phyloP scores from a whole-genome alignment of 106 monocot species.

The Gastrodia elata region DNA sequence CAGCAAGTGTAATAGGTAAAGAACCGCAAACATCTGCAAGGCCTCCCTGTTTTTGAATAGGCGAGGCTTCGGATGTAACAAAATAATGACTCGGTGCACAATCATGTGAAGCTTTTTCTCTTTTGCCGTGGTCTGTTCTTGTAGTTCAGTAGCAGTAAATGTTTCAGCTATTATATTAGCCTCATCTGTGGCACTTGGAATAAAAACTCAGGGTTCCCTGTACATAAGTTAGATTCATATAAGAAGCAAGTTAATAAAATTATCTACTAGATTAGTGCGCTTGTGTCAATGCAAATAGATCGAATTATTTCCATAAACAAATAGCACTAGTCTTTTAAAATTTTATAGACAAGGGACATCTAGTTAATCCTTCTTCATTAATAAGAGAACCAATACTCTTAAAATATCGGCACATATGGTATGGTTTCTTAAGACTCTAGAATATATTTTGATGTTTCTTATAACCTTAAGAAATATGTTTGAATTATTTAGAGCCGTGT shows the following conservation, averaged over 20 bases:
- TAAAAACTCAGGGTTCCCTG: constrained; percentile 3
- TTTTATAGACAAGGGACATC: no score
- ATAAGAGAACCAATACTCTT: no score
- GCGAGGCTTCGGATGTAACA: constrained; percentile 58
- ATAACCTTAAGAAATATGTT: no score
- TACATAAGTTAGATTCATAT: background rate
- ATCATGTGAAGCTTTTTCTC: constrained; percentile 9
- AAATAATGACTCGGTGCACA: constrained; percentile 30
- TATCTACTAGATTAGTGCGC: no score
- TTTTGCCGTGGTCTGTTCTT: constrained; percentile 6
- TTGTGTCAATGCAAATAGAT: no score
- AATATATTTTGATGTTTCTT: no score
- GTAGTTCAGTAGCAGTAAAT: background rate
- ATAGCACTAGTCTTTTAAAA: no score
- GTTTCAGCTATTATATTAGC: background rate
- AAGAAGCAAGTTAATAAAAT: background rate
- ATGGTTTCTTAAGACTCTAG: no score
- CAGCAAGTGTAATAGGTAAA: constrained; percentile 70
- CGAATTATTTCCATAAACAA: no score
- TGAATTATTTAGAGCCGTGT: no score
- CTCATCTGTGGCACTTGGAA: background rate
- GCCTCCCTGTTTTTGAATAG: constrained; percentile 64
- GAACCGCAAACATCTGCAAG: constrained; percentile 91
- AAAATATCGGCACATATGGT: no score
- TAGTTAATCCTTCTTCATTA: no score